Evolutionary conservation across 2,329 filamentous ascomycete species (phyloP), one percentile per base, ranked within the genome.

Genomic region (Ascochyta pisi): DNA sequence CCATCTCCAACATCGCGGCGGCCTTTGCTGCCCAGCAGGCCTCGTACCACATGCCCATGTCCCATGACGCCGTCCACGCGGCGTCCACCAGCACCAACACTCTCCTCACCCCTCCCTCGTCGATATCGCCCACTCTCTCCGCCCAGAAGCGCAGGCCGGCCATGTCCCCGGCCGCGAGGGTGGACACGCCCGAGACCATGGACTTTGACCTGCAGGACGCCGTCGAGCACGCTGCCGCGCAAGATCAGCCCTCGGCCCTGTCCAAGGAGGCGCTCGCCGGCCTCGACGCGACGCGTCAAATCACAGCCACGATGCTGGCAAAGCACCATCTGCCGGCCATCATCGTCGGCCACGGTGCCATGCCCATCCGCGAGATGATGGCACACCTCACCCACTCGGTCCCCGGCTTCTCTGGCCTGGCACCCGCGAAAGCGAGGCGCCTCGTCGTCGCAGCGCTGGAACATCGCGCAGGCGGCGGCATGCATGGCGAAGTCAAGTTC

Each of bases 281-380:
- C 51, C 69, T 84, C 55, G 93, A 97, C 75, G 86, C 89, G 42
- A 84, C 89, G 27, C 92, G 91, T 64, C 86, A 88, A 69, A 97
- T 99, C 76, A 96, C 92, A 43, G 88, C 92, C 37, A 80, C 83
- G 70, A 86, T 97, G 82, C 84, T 99, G 64, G 92, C 94, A 68
- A 95, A 90, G 77, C 86, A 94, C 75, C 90, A 98, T 75, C 84
- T 99, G 57, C 93, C 94, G 2, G 90, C 91, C 67, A 96, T 98
- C 75, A 83, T 99, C 71, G 83, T 97, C 60, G 87, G 88, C 73
- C 90, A 97, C 72, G 95, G 94, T 23, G 93, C 95, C 45, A 80
- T 96, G 76, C 92, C 95, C 48, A 97, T 99, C 76, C 90, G 94
- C 68, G 90, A 97, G 78, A 89, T 99, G 73, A 96, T 96, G 86